These are phyloP conservation scores for Bisporella sp. DNA, from an alignment of 2,329 filamentous ascomycete species.

Conservation along the genomic window DNA sequence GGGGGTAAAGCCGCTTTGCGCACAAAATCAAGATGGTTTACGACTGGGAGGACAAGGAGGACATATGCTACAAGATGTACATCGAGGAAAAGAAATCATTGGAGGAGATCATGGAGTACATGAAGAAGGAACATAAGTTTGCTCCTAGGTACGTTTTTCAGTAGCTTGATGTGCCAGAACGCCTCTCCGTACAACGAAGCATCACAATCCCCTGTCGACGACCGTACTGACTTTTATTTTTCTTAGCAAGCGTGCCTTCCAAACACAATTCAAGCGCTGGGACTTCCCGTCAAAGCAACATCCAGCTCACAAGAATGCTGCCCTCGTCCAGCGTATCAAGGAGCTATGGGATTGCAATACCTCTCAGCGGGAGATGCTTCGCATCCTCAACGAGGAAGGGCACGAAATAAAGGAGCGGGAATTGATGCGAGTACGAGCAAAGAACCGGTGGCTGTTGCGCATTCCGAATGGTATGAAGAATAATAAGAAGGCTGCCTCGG, in stretches of 20 bases:
- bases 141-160: slow-evolving; percentile 53
- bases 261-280: slow-evolving; percentile 73
- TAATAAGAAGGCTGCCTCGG: slow-evolving; percentile 26
- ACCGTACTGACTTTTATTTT: slow-evolving; percentile 15
- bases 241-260: slow-evolving; percentile 65
- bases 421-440: slow-evolving; percentile 60
- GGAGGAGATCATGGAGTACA: slow-evolving; percentile 67
- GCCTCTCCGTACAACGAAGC: slow-evolving; percentile 19
- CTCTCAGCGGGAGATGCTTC: slow-evolving; percentile 66
- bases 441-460: slow-evolving; percentile 62
- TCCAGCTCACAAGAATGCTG: slow-evolving; percentile 61
- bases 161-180: slow-evolving; percentile 5
- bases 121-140: slow-evolving; percentile 59
- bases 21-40: slow-evolving; percentile 36
- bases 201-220: slow-evolving; percentile 2
- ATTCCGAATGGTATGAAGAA: slow-evolving; percentile 51
- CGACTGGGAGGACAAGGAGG: slow-evolving; percentile 60
- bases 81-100: slow-evolving; percentile 68
- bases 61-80: slow-evolving; percentile 64
- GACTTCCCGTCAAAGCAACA: slow-evolving; percentile 70
- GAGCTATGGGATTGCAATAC: slow-evolving; percentile 74
- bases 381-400: slow-evolving; percentile 62
- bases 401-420: slow-evolving; percentile 67
- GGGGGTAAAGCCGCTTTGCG: too few relatives aligned
- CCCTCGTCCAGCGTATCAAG: slow-evolving; percentile 61